Base-by-base conservation (phyloP, 495 filamentous ascomycete species). In the Terfezia claveryi region DNA sequence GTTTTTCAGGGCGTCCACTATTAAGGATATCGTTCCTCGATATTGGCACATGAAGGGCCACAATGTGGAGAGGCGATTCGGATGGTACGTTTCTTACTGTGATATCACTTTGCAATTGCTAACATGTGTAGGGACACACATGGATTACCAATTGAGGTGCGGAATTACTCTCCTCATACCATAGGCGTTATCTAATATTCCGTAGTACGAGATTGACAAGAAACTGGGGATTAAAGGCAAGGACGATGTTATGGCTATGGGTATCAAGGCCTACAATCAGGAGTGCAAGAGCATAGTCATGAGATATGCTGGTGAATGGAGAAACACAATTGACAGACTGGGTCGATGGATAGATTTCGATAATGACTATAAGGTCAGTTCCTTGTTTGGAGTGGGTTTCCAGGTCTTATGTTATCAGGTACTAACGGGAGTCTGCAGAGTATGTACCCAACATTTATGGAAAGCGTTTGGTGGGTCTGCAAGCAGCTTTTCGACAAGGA, bases 271-370 rank as follows among this genome's bases (percentile, higher is more conserved):
- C 59, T 98, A 98, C 73, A 98, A 98, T 66, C 80, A 73, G 53
- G 87, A 95, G 70, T 98, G 91, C 67, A 76, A 80, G 54, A 80
- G 83, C 51, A 95, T 96, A 68, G 91, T 96, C 57, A 94, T 96
- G 87, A 77, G 84, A 60, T 98, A 80, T 67, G 78, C 86, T 23
- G 70, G 74, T 9, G 91, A 96, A 69, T 98, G 91, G 92, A 76
- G 86, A 55, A 70, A 81, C 57, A 94, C 85, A 16, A 85, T 98
- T 56, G 86, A 94, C 55, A 70, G 91, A 49, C 70, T 98, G 32
- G 91, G 92, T 50, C 83, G 92, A 54, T 98, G 92, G 91, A 87
- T 96, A 61, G 92, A 98, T 69, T 94, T 96, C 57, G 92, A 96
- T 68, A 91, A 93, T 63, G 87, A 94, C 64, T 95, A 95, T 73